A percentile compares a stretch with the other conserved stretches of the same genome.
These are phyloP conservation scores for Endocladia muricata DNA, from an alignment of 31 red algal species.

Conservation along the genomic window DNA sequence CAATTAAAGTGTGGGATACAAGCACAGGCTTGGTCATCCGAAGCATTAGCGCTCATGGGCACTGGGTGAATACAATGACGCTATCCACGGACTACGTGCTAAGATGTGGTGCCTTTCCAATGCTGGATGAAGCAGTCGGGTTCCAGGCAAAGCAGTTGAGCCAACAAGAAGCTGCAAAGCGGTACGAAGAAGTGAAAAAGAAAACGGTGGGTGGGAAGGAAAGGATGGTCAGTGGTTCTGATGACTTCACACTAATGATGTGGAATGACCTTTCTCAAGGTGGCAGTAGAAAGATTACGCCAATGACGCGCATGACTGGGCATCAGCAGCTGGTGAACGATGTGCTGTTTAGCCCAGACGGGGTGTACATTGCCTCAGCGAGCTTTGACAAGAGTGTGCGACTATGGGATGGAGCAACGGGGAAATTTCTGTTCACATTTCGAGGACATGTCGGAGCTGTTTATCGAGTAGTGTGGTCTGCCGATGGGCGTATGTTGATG, in stretches of 20 bases:
- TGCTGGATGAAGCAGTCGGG: conserved; percentile 32
- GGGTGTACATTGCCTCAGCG: conserved; percentile 77
- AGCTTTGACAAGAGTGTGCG: conserved; percentile 96
- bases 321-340: conserved; percentile 98
- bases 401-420: conserved; percentile 77
- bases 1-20: conserved; percentile 70
- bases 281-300: neutral
- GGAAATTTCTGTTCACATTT: conserved; percentile 74
- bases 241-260: conserved; percentile 92
- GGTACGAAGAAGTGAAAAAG: conserved; percentile 43
- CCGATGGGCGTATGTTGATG: conserved; percentile 79
- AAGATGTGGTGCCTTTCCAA: conserved; percentile 77
- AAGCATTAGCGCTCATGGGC: conserved; percentile 71
- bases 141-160: conserved; percentile 23
- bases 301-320: conserved; percentile 73
- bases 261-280: conserved; percentile 35
- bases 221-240: conserved; percentile 81
- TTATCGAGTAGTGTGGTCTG: conserved; percentile 75
- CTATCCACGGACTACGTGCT: conserved; percentile 74
- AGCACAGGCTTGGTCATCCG: conserved; percentile 29
- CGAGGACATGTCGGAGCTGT: conserved; percentile 83
- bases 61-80: conserved; percentile 94
- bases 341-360: conserved; percentile 87
- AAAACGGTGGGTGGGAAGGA: conserved; percentile 44
- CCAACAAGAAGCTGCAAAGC: conserved; percentile 30